Base-by-base conservation (phyloP, 169 alveolate species). In the Plasmodium adleri region DNA sequence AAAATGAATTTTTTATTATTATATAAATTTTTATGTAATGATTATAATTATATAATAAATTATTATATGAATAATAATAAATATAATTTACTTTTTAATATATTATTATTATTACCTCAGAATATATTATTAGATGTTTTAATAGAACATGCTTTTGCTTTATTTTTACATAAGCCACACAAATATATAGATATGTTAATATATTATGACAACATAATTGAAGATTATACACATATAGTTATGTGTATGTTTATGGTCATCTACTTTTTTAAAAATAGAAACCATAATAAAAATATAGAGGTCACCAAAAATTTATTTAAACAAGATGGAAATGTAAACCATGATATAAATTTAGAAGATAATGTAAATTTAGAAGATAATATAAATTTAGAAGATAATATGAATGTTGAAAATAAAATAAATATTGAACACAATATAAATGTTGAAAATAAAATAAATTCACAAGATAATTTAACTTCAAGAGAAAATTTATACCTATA, bases 11-110 rank as follows among this genome's bases (percentile, higher is more conserved):
- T 86, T 86, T 13, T 72, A 39, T 45, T 86, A 8, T 64, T 86
- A 3, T 86, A 71, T 62, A 86, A 86, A 86, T 86, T 45, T 56
- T 71, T 86, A 66, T 71, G 75, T 49, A 86, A 86, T 47, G 92
- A 86, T 72, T 86, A 71, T 66, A 86, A 71, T 47, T 86, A 72
- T 54, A 72, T 86, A 26, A 66, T 86, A 10, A 86, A 72, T 52
- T 86, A 32, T 49, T 86, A 72, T 47, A 72, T 86, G n/a, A 70
- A 86, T 28, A 86, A 64, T 39, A 86, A 86, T 86, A 86, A 86
- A 26, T 86, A 45, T 73, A 72, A 39, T 86, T 66, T 74, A 52
- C 43, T 86, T 0, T 62, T 86, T 62, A 86, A 86, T 43, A 59
- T 86, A 52, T 58, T 86, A 15, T 15, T 62, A 13, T 66, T 86